Evolutionary conservation across 1,284 basidiomycete genomes (phyloP).

Genomic region (Apiotrichum montevideense): DNA sequence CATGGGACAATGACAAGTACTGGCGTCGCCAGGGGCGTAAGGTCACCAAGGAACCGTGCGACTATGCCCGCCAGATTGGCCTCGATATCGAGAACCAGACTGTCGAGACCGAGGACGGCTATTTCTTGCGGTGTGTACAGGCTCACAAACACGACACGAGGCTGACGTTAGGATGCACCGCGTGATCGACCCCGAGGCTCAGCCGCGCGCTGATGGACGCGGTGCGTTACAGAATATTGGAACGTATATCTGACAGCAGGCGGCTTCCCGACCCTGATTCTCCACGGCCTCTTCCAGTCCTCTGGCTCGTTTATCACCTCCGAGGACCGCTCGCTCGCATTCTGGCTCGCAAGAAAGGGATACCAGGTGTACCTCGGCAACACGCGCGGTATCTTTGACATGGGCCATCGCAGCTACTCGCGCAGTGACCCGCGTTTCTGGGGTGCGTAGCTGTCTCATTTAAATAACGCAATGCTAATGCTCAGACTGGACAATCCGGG

Average conservation of each 20-base stretch:
- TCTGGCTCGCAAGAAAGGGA: conserved; percentile 56
- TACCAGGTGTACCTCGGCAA: conserved; percentile 62
- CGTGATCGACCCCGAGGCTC: conserved; percentile 51
- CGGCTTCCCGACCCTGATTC: conserved; percentile 57
- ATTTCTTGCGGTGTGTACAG: conserved; percentile 48
- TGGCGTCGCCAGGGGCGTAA: conserved; percentile 50
- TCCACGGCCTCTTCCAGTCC: conserved; percentile 60
- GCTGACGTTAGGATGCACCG: conserved; percentile 49
- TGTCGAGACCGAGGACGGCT: conserved; percentile 58
- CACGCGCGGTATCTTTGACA: conserved; percentile 57
- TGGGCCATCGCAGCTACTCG: conserved; percentile 54
- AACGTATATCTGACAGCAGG: conserved; percentile 11
- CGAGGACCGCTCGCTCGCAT: conserved; percentile 57
- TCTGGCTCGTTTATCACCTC: conserved; percentile 60
- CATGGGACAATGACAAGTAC: conserved; percentile 53
- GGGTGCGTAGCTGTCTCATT: conserved; percentile 38
- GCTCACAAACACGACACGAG: not conserved
- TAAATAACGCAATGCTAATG: not conserved
- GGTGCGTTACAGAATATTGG: conserved; percentile 10
- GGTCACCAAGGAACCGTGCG: conserved; percentile 53
- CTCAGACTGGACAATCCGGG: conserved; percentile 58
- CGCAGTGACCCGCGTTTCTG: conserved; percentile 56
- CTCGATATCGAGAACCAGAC: conserved; percentile 56
- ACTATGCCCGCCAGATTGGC: conserved; percentile 55
- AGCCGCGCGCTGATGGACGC: conserved; percentile 47